These are phyloP conservation scores for Magnusiomyces fungicola DNA, from an alignment of 1,139 yeast genomes.

Conservation along the genomic window DNA sequence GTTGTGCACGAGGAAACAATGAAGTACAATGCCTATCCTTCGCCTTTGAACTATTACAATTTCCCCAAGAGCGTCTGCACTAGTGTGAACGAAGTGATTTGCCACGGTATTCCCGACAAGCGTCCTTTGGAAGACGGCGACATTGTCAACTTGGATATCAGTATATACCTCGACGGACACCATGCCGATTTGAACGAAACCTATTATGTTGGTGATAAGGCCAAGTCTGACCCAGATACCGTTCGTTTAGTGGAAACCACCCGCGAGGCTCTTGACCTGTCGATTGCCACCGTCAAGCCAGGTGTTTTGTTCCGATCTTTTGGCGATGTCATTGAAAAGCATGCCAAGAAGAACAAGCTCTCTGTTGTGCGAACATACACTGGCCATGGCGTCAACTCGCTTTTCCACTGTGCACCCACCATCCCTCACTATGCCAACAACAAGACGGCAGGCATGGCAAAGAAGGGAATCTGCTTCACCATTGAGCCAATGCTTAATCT, in stretches of 20 bases:
- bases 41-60: slow-evolving; percentile 90
- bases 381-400: slow-evolving; percentile 87
- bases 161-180: slow-evolving; percentile 77
- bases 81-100: slow-evolving; percentile 87
- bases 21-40: slow-evolving; percentile 87
- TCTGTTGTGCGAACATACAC: slow-evolving; percentile 87
- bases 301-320: slow-evolving; percentile 82
- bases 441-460: slow-evolving; percentile 88
- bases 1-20: slow-evolving; percentile 83
- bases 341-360: slow-evolving; percentile 70
- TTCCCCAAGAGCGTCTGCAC: slow-evolving; percentile 93
- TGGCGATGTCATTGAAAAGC: slow-evolving; percentile 84
- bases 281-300: slow-evolving; percentile 82
- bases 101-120: slow-evolving; percentile 97
- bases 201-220: slow-evolving; percentile 91
- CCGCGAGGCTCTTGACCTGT: slow-evolving; percentile 78
- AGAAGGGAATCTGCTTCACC: slow-evolving; percentile 95
- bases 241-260: slow-evolving; percentile 92
- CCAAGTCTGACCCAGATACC: slow-evolving; percentile 62
- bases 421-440: slow-evolving; percentile 90
- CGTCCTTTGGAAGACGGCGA: slow-evolving; percentile 87
- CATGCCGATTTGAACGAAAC: slow-evolving; percentile 97
- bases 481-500: slow-evolving; percentile 96
- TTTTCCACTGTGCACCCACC: slow-evolving; percentile 90
- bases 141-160: slow-evolving; percentile 83